phyloP scores from a whole-genome alignment of 148 eudicot genomes.

The Talinum fruticosum region DNA sequence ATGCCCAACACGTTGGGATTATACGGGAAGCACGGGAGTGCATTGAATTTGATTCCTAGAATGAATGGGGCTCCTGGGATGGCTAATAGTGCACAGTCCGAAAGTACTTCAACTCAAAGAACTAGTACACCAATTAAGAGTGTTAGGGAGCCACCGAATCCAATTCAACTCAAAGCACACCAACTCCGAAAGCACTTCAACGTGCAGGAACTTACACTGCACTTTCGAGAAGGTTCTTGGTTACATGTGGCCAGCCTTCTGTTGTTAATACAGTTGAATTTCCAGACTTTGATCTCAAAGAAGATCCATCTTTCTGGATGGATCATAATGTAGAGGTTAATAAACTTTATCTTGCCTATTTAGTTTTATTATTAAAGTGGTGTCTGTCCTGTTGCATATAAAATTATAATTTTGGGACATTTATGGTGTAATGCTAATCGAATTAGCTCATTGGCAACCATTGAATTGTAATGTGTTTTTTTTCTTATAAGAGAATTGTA shows the following conservation, averaged over 20 bases:
- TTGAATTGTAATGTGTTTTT: neutral
- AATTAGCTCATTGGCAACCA: neutral
- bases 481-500: no score
- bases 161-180: conserved; percentile 43
- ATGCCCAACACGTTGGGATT: conserved; percentile 22
- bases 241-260: conserved; percentile 28
- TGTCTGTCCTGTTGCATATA: neutral
- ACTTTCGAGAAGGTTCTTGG: conserved; percentile 57
- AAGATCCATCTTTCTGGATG: conserved; percentile 96
- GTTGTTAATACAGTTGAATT: conserved; percentile 65
- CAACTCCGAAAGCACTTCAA: conserved; percentile 46
- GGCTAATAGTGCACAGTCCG: conserved; percentile 39
- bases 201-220: conserved; percentile 47
- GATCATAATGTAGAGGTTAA: conserved; percentile 93
- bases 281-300: conserved; percentile 87
- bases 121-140: conserved; percentile 87
- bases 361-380: neutral
- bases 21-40: conserved; percentile 24
- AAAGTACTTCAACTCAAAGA: conserved; percentile 54
- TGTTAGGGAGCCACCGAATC: conserved; percentile 74
- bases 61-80: conserved; percentile 36
- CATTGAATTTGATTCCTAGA: conserved; percentile 51
- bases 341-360: neutral
- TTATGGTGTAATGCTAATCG: neutral
- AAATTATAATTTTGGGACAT: neutral